Percentiles rank a stretch among this genome's conserved stretches.
Evolutionary conservation across 805 yeast species (phyloP).

Genomic region (Cyberlindnera saturnus): DNA sequence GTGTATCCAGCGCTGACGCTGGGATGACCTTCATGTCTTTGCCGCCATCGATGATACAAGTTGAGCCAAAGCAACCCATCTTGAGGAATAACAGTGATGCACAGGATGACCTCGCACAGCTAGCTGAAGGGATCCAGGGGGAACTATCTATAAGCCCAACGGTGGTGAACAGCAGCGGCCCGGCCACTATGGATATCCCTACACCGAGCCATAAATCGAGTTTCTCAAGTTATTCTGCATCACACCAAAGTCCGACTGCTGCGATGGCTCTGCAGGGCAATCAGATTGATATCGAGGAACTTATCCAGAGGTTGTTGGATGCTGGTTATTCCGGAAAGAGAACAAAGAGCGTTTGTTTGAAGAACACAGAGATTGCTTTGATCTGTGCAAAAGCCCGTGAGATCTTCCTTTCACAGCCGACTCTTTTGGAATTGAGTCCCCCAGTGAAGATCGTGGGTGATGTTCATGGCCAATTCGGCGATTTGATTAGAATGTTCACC

Average conservation of each 20-base stretch:
- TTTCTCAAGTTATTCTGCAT: constrained; percentile 19
- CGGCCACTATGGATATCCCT: constrained; percentile 19
- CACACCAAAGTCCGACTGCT: constrained; percentile 20
- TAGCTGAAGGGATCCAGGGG: constrained; percentile 1
- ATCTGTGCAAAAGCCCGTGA: constrained; percentile 88
- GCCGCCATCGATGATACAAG: constrained; percentile 65
- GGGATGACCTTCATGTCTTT: constrained; percentile 25
- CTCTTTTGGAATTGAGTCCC: constrained; percentile 73
- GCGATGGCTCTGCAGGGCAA: constrained; percentile 7
- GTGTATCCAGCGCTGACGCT: constrained; percentile 24
- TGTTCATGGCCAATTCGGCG: constrained; percentile 95
- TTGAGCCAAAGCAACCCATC: constrained; percentile 71
- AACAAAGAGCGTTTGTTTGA: constrained; percentile 82
- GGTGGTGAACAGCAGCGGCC: constrained; percentile 1
- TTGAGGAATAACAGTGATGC: constrained; percentile 42
- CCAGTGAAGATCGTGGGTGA: constrained; percentile 89
- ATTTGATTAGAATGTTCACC: constrained; percentile 71
- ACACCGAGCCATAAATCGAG: constrained; percentile 22
- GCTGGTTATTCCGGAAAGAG: constrained; percentile 96
- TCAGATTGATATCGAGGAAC: constrained; percentile 65
- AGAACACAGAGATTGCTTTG: constrained; percentile 80
- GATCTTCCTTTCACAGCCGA: constrained; percentile 83
- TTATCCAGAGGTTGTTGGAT: constrained; percentile 85
- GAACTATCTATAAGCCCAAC: neutral
- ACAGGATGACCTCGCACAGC: constrained; percentile 13